Percentiles rank a stretch among this genome's conserved stretches.
phyloP scores from a whole-genome alignment of 2,329 filamentous ascomycete genomes.

The Trichoderma koningii region DNA sequence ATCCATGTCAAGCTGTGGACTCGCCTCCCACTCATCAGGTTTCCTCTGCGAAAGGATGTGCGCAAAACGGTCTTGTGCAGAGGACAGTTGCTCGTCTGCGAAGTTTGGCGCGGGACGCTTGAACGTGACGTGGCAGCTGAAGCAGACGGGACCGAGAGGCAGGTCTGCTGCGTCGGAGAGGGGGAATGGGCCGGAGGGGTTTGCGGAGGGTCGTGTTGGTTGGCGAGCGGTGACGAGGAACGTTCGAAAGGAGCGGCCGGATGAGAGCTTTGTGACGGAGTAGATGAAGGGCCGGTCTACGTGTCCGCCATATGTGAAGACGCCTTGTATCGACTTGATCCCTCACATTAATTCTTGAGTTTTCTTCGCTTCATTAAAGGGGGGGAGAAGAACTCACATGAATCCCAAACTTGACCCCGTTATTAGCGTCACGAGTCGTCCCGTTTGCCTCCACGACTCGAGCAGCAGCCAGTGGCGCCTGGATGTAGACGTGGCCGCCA shows the following conservation, averaged over 20 bases:
- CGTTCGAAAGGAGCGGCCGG: constrained; percentile 53
- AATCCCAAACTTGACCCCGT: constrained; percentile 37
- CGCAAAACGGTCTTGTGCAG: constrained; percentile 48
- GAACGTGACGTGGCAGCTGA: constrained; percentile 56
- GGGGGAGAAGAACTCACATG: constrained; percentile 39
- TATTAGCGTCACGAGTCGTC: too few relatives aligned
- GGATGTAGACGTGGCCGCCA: constrained; percentile 43
- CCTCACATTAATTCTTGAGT: neutral
- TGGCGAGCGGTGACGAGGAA: constrained; percentile 53
- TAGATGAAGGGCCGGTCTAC: constrained; percentile 56
- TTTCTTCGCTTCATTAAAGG: neutral
- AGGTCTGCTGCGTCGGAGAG: constrained; percentile 43
- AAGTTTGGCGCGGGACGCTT: constrained; percentile 45
- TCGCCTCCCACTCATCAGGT: constrained; percentile 40
- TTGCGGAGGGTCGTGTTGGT: constrained; percentile 44
- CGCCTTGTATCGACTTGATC: constrained; percentile 58
- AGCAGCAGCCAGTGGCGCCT: constrained; percentile 31
- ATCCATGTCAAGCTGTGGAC: constrained; percentile 51
- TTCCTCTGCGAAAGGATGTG: constrained; percentile 40
- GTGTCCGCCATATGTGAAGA: constrained; percentile 52
- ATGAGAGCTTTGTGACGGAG: constrained; percentile 47
- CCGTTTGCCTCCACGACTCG: constrained; percentile 35
- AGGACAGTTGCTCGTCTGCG: constrained; percentile 43
- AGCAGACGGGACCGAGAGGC: constrained; percentile 48
- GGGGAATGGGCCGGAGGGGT: constrained; percentile 42